Evolutionary conservation across 257 asterid genomes (phyloP).

Genomic region (Galeopsis tetrahit): DNA sequence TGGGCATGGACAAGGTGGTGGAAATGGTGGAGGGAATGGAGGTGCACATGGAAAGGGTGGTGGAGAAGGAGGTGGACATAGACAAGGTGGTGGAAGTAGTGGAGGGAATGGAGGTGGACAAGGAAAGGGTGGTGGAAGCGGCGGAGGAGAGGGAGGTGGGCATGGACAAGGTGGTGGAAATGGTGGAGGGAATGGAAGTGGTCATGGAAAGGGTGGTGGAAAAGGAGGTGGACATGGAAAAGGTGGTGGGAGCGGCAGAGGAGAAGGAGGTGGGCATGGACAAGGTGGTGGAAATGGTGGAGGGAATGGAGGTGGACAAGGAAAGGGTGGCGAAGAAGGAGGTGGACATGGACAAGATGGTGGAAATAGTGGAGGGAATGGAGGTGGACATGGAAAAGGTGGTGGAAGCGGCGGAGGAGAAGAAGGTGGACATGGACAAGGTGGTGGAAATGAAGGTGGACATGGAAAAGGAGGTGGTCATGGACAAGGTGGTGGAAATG

Average conservation of each 20-base stretch:
- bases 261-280: conserved; percentile 16
- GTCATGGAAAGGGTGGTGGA: conserved; percentile 10
- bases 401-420: conserved; percentile 18
- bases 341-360: not conserved
- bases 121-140: accelerated
- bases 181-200: conserved; percentile 1
- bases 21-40: not conserved
- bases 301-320: too few relatives aligned
- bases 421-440: too few relatives aligned
- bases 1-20: not conserved
- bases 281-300: not conserved
- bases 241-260: conserved; percentile 10
- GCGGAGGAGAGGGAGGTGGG: conserved; percentile 15
- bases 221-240: conserved; percentile 9
- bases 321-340: not conserved
- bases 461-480: not conserved
- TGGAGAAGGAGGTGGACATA: not conserved
- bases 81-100: not conserved
- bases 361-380: not conserved
- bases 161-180: not conserved
- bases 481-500: not conserved
- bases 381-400: not conserved
- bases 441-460: too few relatives aligned
- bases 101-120: conserved; percentile 3
- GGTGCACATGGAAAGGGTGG: not conserved